Base-by-base conservation (phyloP, 805 yeast genomes). In the Cyberlindnera misumaiensis region DNA sequence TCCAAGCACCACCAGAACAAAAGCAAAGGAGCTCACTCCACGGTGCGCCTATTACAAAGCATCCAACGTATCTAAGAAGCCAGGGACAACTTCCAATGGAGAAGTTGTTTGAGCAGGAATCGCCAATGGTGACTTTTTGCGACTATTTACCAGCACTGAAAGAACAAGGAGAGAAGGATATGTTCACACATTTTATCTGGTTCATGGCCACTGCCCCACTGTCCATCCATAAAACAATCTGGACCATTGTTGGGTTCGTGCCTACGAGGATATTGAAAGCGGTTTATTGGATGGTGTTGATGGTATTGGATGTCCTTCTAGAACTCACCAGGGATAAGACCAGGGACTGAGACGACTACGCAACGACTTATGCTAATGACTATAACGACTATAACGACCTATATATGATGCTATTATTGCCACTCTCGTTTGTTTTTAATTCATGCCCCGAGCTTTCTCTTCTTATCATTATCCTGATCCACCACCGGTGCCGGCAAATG, bases 181-280 rank as follows among this genome's bases (percentile, higher is more conserved):
- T 45, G 8, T 20, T 20, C 24, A 20, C 24, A 5, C 5, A 8
- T 8, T 20, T 20, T 20, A 25, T 43, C 11, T 35, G 35, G 28
- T 40, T 35, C 10, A 1, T 43, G 9, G 11, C 44, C 12, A 29
- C 29, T 4, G 14, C 40, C 3, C 49, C 49, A 10, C 35, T 43
- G 32, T n/a, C 42, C 3, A 17, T 26, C 4, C 43, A 41, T 9
- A 38, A 30, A 9, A 15, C 32, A 7, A 30, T 48, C 13, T 48
- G 52, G 52, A 38, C 25, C 20, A 24, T 44, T 11, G 15, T 46
- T 1, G 35, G 42, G 1, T 48, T 34, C 24, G 36, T 48, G 8
- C 52, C 52, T 12, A 35, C 41, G 2, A 48, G 43, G 24, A 29
- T 42, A 7, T 16, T 44, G 26, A 40, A 32, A 13, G 33, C 30